Evolutionary conservation across 2,329 filamentous ascomycete genomes (phyloP), one percentile per base, ranked within the genome.

Genomic region (Aureobasidium sp.): DNA sequence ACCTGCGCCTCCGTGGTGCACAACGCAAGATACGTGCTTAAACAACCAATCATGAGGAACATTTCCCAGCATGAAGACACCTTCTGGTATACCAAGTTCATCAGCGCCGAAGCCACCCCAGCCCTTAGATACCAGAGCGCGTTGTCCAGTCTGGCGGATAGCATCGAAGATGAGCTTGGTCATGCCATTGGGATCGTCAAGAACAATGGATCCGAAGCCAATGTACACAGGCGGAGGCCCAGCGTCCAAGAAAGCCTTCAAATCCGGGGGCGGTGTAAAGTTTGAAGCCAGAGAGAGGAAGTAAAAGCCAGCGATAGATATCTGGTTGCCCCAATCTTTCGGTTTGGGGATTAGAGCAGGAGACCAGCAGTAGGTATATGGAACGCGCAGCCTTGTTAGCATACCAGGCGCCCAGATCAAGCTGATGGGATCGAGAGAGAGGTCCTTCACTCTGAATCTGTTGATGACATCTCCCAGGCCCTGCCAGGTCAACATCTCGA

Each of bases 401-500:
- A 96, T 83, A 3, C 88, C 89, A 9, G 92, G 91, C 2, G 89
- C 92, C 83, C 88, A 93, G 53, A 95, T 86, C 8, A 90, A 78
- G 64, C 88, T 91, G 45, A 97, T 80, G 0, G 88, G 83, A 48
- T 94, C 88, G 0, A 97, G 78, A 29, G 88, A 87, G 1, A 96
- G 79, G 7, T 82, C 82, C 63, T 86, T 86, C 65, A 87, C 85
- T 59, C 91, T 81, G 69, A 95, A 96, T 9, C 85, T 82, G 70
- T 96, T 96, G 70, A 96, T 91, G 2, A 96, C 79, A 73, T 96
- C 91, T 37, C 91, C 91, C 7, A 96, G 55, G 0, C 90, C 90
- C 73, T 95, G 90, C 89, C 89, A 96, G 12, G 91, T 93, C 81
- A 96, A 86, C 84, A 95, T 90, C 67, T 96, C 91, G 2, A 96